These are phyloP conservation scores for Malus asiatica DNA, from an alignment of 306 rosid species.

Conservation along the genomic window DNA sequence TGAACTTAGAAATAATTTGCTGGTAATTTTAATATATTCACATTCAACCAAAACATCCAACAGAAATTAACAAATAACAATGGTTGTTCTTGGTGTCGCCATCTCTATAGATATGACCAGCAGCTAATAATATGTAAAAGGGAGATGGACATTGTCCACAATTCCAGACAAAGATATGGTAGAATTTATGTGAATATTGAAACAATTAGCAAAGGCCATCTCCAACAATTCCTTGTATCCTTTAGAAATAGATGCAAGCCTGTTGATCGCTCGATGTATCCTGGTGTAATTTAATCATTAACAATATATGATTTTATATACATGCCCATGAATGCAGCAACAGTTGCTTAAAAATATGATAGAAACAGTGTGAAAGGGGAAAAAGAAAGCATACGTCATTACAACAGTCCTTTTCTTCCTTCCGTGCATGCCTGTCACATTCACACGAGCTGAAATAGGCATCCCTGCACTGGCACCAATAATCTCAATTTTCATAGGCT, in stretches of 20 bases:
- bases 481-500: constrained; percentile 89
- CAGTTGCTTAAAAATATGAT: neutral
- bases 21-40: neutral
- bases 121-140: neutral
- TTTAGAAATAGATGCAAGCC: neutral
- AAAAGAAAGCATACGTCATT: constrained; percentile 55
- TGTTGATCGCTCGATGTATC: neutral
- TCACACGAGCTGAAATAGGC: constrained; percentile 77
- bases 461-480: constrained; percentile 60
- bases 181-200: neutral
- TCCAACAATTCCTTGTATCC: neutral
- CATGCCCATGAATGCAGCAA: neutral
- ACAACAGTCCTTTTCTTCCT: constrained; percentile 75
- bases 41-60: neutral
- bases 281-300: neutral
- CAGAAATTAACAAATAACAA: neutral
- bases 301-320: neutral
- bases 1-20: neutral
- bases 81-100: neutral
- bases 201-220: neutral
- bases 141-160: neutral
- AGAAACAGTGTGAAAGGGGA: neutral
- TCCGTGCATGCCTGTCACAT: constrained; percentile 76
- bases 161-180: neutral
- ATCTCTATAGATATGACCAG: too few relatives aligned